A percentile compares a stretch with the other conserved stretches of the same genome.
Conservation (phyloP, 306 rosid genomes). For the Delonix regia region DNA sequence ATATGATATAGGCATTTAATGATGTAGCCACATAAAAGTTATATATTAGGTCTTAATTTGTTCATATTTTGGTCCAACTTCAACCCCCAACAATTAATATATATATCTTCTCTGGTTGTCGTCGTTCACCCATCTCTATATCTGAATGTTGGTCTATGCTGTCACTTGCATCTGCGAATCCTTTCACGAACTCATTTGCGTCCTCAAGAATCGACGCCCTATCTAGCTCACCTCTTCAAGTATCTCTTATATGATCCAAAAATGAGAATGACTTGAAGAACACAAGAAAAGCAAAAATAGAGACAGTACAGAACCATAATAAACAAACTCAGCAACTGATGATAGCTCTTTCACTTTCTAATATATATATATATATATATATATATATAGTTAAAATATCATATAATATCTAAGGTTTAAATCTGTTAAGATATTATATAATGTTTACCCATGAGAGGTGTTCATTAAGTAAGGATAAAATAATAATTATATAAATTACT, state of each 20-base stretch:
- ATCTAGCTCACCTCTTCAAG: slow-evolving; percentile 70
- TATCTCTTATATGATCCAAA: background rate
- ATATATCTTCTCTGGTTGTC: background rate
- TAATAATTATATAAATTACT: too few relatives aligned
- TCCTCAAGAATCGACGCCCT: slow-evolving; percentile 84
- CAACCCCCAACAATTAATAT: slow-evolving; percentile 8
- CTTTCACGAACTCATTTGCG: slow-evolving; percentile 73
- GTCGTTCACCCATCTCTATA: slow-evolving; percentile 27
- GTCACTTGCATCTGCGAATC: slow-evolving; percentile 77
- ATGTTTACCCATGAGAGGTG: too few relatives aligned
- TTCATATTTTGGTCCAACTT: slow-evolving; percentile 38
- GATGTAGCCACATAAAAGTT: slow-evolving; percentile 47
- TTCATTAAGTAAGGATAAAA: too few relatives aligned
- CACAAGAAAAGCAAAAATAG: too few relatives aligned
- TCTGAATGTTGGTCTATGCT: slow-evolving; percentile 74
- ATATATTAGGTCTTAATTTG: slow-evolving; percentile 40
- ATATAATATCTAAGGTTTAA: too few relatives aligned
- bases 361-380: too few relatives aligned
- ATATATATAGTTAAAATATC: too few relatives aligned
- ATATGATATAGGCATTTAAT: slow-evolving; percentile 46
- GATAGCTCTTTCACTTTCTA: too few relatives aligned
- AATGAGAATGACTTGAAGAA: background rate
- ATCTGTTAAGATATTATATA: too few relatives aligned
- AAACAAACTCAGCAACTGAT: too few relatives aligned
- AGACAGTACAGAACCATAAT: too few relatives aligned